These are phyloP conservation scores for Naganishia vishniacii DNA, from an alignment of 768 basidiomycete genomes.

Conservation along the genomic window DNA sequence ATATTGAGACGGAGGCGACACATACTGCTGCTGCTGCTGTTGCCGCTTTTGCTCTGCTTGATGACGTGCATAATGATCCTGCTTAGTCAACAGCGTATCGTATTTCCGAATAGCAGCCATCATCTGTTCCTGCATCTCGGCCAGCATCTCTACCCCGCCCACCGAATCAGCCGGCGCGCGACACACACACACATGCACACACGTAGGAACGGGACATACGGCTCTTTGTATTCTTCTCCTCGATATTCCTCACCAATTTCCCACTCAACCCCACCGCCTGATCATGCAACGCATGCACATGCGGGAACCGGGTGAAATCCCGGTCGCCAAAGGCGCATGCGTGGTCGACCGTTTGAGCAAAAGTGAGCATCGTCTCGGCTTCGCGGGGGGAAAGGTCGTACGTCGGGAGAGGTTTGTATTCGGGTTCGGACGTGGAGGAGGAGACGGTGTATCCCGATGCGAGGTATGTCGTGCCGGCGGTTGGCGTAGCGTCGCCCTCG, in stretches of 20 bases:
- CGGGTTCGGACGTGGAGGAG: conserved; percentile 34
- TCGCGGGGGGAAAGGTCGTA: conserved; percentile 79
- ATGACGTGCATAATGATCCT: conserved; percentile 53
- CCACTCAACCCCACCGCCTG: conserved; percentile 72
- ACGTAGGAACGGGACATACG: conserved; percentile 51
- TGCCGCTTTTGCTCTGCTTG: conserved; percentile 37
- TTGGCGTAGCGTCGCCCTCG: conserved; percentile 47
- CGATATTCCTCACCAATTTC: conserved; percentile 74
- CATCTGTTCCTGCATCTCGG: conserved; percentile 91
- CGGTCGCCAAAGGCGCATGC: conserved; percentile 69
- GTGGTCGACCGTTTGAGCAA: conserved; percentile 83
- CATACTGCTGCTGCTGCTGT: conserved; percentile 33
- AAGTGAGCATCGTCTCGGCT: conserved; percentile 77
- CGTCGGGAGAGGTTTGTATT: conserved; percentile 55
- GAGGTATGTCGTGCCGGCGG: conserved; percentile 28
- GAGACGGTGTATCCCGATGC: background rate
- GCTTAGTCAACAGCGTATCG: conserved; percentile 77
- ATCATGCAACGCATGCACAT: conserved; percentile 75
- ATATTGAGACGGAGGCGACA: conserved; percentile 20
- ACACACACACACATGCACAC: no score
- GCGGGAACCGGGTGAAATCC: conserved; percentile 75
- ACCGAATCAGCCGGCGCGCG: no score
- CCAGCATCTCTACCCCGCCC: conserved; percentile 62
- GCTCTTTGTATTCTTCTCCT: conserved; percentile 80
- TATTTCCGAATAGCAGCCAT: conserved; percentile 88